Conservation (phyloP, 1,284 basidiomycete species). For the Ganoderma resinaceum region DNA sequence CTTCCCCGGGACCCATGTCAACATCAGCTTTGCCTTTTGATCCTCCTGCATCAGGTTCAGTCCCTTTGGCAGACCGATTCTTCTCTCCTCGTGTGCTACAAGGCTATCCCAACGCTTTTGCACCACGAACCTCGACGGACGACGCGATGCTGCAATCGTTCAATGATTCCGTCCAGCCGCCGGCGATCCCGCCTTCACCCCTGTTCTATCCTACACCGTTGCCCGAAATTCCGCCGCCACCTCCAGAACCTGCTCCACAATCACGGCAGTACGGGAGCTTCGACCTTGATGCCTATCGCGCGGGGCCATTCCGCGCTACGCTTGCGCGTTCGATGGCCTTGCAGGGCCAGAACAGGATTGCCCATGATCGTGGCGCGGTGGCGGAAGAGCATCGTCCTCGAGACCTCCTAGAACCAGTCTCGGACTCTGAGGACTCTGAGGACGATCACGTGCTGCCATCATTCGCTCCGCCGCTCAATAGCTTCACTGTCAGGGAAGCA, state of each 20-base stretch:
- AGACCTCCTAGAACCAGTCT: not conserved
- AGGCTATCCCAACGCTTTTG: not conserved
- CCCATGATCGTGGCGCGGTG: not conserved
- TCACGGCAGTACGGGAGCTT: constrained; percentile 16
- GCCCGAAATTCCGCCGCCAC: not conserved
- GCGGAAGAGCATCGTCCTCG: not conserved
- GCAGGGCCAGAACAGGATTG: constrained; percentile 8
- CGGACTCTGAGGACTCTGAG: constrained; percentile 1
- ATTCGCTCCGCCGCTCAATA: too few species aligned
- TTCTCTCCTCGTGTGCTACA: not conserved
- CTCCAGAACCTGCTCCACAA: not conserved
- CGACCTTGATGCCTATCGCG: constrained; percentile 28
- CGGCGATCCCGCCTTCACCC: not conserved
- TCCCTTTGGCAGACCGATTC: not conserved
- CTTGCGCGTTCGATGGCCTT: constrained; percentile 31
- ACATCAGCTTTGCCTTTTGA: not conserved
- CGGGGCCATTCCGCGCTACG: constrained; percentile 34
- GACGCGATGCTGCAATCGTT: constrained; percentile 4
- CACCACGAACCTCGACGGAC: not conserved
- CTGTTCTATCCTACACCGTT: not conserved
- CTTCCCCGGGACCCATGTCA: not conserved
- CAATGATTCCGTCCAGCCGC: not conserved
- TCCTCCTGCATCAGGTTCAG: not conserved
- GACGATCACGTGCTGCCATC: not conserved
- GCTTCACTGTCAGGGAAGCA: not conserved